Evolutionary conservation across 2,329 filamentous ascomycete species (phyloP), one percentile per base, ranked within the genome.

Genomic region (Fusarium multiceps): DNA sequence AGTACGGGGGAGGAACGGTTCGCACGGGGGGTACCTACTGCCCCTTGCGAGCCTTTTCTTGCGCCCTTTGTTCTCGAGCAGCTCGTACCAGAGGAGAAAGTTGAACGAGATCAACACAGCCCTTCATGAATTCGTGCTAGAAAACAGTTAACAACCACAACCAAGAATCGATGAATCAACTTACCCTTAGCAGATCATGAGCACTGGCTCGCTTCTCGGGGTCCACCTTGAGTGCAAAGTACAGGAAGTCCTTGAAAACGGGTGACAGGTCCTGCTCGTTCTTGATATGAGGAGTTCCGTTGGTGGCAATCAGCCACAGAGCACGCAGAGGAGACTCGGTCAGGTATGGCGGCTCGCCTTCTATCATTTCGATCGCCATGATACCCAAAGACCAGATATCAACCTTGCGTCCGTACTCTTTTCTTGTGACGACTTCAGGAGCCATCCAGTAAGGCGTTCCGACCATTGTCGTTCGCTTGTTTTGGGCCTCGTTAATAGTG

Each of bases 381-480:
- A 99, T 99, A 63, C 96, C 96, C 46, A 99, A 84, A 63, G 93
- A 97, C 96, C 96, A 99, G 73, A 99, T 98, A 78, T 99, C 96
- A 57, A 99, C 95, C 81, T 98, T 99, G 68, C 95, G 92, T 72
- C 96, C 96, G 81, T 99, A 99, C 82, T 98, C 96, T 80, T 98
- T 98, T 43, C 94, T 87, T 9, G 94, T 98, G 28, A 99, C 96
- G 23, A 99, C 95, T 81, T 99, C 96, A 6, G 96, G 96, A 2
- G 96, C 96, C 96, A 99, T 99, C 96, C 96, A 99, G 81, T 99
- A 99, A 3, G 96, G 96, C 10, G 96, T 98, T 56, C 96, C 96
- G 46, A 99, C 96, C 96, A 98, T 99, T 16, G 96, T 99, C 7
- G 94, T 98, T 64, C 96, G 92, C 86, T 98, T 98, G 82, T 94